phyloP scores from a whole-genome alignment of 495 filamentous ascomycete species.

The Talaromyces trachyspermus region DNA sequence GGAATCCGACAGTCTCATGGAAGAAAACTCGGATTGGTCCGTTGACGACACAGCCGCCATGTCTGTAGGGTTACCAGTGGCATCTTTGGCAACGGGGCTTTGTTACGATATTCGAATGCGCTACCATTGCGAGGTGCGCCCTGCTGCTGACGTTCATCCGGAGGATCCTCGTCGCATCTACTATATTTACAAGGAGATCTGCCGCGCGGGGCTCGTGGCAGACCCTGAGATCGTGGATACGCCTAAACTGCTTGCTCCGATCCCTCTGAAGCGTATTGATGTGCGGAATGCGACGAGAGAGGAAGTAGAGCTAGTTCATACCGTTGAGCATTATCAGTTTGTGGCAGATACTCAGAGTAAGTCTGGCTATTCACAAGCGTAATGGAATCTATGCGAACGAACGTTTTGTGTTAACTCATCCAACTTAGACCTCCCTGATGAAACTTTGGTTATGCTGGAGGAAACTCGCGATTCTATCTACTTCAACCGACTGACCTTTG shows the following conservation, averaged over 20 bases:
- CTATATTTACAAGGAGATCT: conserved; percentile 80
- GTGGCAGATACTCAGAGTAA: conserved; percentile 53
- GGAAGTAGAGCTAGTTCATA: conserved; percentile 75
- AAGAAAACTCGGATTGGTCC: conserved; percentile 37
- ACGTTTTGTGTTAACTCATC: neutral
- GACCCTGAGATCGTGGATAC: conserved; percentile 37
- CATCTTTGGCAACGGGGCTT: conserved; percentile 57
- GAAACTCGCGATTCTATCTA: conserved; percentile 78
- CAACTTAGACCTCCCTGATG: conserved; percentile 41
- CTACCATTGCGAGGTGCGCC: conserved; percentile 74
- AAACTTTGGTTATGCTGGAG: conserved; percentile 58
- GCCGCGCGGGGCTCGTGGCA: conserved; percentile 65
- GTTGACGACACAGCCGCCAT: conserved; percentile 20
- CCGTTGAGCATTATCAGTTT: conserved; percentile 66
- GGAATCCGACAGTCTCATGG: conserved; percentile 28
- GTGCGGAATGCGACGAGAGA: conserved; percentile 65
- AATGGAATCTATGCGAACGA: conserved; percentile 8
- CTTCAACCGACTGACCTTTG: conserved; percentile 72
- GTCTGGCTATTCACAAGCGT: neutral
- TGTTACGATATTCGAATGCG: conserved; percentile 95
- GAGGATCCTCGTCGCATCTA: conserved; percentile 89
- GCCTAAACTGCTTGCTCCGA: conserved; percentile 39
- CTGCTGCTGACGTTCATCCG: conserved; percentile 69
- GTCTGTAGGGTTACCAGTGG: conserved; percentile 27
- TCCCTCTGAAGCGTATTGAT: conserved; percentile 66